Evolutionary conservation across 192 early-diverging fungal genomes (phyloP).

Genomic region (Pilaira anomala): DNA sequence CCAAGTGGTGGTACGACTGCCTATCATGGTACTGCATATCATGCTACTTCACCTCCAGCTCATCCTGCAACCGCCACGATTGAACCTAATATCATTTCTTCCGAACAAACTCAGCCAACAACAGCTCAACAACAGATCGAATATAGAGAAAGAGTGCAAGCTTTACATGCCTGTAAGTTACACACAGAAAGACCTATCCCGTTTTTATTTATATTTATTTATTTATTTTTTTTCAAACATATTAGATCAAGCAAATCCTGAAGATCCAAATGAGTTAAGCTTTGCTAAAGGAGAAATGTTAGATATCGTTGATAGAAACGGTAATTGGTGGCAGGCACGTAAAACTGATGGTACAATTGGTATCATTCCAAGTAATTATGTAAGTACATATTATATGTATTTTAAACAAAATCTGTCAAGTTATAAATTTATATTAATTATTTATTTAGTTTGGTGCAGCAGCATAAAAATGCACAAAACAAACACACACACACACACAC

Average conservation of each 20-base stretch:
- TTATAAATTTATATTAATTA: too few relatives aligned
- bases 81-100: neutral
- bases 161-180: slow-evolving; percentile 12
- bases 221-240: neutral
- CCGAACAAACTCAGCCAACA: neutral
- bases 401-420: neutral
- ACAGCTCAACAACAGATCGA: neutral
- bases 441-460: too few relatives aligned
- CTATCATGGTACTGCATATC: neutral
- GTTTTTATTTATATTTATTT: neutral
- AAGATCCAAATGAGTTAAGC: slow-evolving; percentile 86
- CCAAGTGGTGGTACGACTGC: too few relatives aligned
- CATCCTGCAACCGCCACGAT: neutral
- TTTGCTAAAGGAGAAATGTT: slow-evolving; percentile 85
- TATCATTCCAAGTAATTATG: slow-evolving; percentile 89
- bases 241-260: slow-evolving; percentile 78
- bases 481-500: too few relatives aligned
- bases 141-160: neutral
- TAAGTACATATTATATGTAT: slow-evolving; percentile 5
- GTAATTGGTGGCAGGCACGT: slow-evolving; percentile 97
- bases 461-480: too few relatives aligned
- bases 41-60: neutral
- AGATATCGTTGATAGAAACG: slow-evolving; percentile 86
- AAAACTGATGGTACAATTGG: slow-evolving; percentile 77
- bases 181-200: neutral